Evolutionary conservation across 2,329 filamentous ascomycete genomes (phyloP), one percentile per base, ranked within the genome.

Genomic region (Claviceps sp.): DNA sequence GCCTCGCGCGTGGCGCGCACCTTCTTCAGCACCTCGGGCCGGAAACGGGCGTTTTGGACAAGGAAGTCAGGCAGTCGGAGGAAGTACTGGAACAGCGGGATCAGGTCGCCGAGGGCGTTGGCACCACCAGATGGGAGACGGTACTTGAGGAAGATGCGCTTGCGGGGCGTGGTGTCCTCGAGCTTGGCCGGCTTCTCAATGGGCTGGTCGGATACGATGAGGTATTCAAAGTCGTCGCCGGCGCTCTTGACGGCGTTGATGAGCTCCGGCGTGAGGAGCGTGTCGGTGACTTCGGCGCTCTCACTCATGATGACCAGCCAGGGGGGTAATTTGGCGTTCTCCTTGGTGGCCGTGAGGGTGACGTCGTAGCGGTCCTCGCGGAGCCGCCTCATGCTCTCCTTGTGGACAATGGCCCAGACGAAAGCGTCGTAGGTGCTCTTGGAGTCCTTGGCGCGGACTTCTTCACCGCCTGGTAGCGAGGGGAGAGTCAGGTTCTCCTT

Each of bases 291-390:
- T 71, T 97, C 93, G 54, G 90, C 89, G 69, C 84, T 95, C 76
- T 98, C 93, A 64, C 83, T 94, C 93, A 98, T 97, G 63, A 96
- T 81, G 13, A 89, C 95, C 52, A 85, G 76, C 90, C 90, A 98
- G 57, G 77, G 71, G 37, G 93, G 91, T 37, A 98, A 81, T 75
- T 95, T 96, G 52, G 85, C 66, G 70, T 90, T 81, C 63, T 98
- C 93, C 77, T 95, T 95, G 65, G 91, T 96, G 58, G 83, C 82
- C 43, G 93, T 96, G 59, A 98, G 79, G 50, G 88, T 95, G 51
- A 96, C 74, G 66, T 98, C 93, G 71, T 96, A 98, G 61, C 93
- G 87, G 57, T 95, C 89, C 47, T 95, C 87, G 55, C 93, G 85
- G 61, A 95, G 78, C 62, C 81, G 75, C 73, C 87, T 88, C 91